Percentiles rank a stretch among this genome's conserved stretches.
Conservation (phyloP, 768 basidiomycete species). For the Rhizopogon sp. region DNA sequence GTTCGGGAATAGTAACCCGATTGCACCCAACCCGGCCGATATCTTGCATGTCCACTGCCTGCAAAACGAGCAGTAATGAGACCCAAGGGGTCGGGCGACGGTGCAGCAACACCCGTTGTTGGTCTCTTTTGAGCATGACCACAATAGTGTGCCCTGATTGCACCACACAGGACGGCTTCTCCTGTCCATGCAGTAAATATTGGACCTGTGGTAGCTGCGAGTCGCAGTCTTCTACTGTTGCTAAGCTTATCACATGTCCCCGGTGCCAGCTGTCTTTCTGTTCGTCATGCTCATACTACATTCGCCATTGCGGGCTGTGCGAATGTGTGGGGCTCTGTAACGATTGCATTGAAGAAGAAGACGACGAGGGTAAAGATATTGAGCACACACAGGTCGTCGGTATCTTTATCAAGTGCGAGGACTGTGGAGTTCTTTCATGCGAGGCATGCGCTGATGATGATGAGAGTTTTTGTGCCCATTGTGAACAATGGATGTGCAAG, state of each 20-base stretch:
- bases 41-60: neutral
- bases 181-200: neutral
- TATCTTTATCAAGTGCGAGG: neutral
- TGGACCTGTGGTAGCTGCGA: slow-evolving; percentile 4
- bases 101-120: neutral
- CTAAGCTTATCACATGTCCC: neutral
- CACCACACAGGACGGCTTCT: neutral
- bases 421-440: neutral
- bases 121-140: neutral
- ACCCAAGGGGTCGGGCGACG: neutral
- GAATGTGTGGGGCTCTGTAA: neutral
- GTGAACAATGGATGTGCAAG: neutral
- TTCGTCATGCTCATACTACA: neutral
- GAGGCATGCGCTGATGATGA: neutral
- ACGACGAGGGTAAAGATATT: neutral
- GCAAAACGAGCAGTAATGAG: neutral
- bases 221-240: neutral
- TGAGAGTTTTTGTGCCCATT: neutral
- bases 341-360: neutral
- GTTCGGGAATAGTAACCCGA: neutral
- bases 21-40: neutral
- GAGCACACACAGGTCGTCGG: neutral
- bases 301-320: neutral
- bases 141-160: neutral
- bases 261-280: neutral